Conservation (phyloP, 208 protist genomes). For the Novymonas esmeraldas region DNA sequence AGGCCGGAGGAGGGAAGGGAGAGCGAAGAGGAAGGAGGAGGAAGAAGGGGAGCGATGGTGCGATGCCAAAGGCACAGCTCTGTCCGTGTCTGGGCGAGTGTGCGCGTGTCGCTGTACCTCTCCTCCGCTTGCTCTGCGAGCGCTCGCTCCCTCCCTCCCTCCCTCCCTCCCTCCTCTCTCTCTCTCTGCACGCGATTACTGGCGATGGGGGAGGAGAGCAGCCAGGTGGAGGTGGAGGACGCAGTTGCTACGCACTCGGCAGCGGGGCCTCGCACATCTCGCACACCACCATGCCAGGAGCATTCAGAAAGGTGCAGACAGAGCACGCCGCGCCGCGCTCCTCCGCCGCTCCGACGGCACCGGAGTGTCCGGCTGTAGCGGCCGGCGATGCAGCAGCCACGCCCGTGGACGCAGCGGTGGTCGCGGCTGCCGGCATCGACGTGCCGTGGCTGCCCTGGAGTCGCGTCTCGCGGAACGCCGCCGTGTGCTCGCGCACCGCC, state of each 20-base stretch:
- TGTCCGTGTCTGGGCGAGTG: no score
- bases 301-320: conserved; percentile 85
- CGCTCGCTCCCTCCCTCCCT: no score
- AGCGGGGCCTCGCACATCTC: conserved; percentile 87
- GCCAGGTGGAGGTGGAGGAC: background rate
- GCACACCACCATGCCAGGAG: conserved; percentile 54
- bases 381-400: background rate
- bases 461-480: conserved; percentile 49
- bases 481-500: conserved; percentile 24
- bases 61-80: no score
- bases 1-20: no score
- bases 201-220: background rate
- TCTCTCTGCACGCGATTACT: no score
- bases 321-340: conserved; percentile 44
- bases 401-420: background rate
- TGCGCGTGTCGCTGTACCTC: no score
- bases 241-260: background rate
- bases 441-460: conserved; percentile 27
- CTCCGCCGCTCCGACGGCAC: background rate
- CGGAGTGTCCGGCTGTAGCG: background rate
- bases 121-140: no score
- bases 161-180: no score
- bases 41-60: no score
- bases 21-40: no score
- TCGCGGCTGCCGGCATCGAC: background rate